Conservation (phyloP, 2,329 filamentous ascomycete genomes). For the Byssochlamys sp. region DNA sequence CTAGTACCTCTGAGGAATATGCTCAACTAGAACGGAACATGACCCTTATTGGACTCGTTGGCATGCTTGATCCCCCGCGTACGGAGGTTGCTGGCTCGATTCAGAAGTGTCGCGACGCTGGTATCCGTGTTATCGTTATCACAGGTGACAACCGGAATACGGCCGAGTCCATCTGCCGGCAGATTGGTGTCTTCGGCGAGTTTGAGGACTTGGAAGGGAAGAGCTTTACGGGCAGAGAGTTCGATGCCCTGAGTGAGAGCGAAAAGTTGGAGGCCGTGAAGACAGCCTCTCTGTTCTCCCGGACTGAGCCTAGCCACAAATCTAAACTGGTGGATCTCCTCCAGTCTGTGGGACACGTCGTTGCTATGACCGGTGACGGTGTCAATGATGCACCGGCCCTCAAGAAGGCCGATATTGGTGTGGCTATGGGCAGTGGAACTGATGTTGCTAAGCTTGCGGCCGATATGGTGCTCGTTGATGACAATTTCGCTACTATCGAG, state of each 20-base stretch:
- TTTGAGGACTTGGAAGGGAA: constrained; percentile 79
- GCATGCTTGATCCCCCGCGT: constrained; percentile 92
- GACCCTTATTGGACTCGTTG: constrained; percentile 85
- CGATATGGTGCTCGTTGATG: constrained; percentile 96
- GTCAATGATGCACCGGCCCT: constrained; percentile 96
- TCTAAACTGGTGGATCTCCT: constrained; percentile 94
- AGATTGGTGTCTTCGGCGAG: constrained; percentile 83
- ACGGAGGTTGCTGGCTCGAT: constrained; percentile 83
- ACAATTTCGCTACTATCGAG: constrained; percentile 98
- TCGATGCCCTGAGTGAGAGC: constrained; percentile 68
- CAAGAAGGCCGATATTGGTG: constrained; percentile 97
- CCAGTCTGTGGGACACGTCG: constrained; percentile 83
- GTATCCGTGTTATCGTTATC: constrained; percentile 94
- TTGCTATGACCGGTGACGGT: constrained; percentile 97
- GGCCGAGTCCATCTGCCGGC: constrained; percentile 91
- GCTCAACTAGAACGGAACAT: constrained; percentile 81
- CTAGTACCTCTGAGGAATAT: constrained; percentile 77
- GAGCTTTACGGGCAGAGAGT: constrained; percentile 90
- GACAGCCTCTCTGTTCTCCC: constrained; percentile 82
- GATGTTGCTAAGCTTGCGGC: constrained; percentile 93
- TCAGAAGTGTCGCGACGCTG: constrained; percentile 77
- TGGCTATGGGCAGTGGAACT: constrained; percentile 96
- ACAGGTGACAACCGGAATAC: constrained; percentile 97
- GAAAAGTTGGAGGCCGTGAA: constrained; percentile 79
- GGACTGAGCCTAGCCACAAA: constrained; percentile 92